Base-by-base conservation (phyloP, 2,329 filamentous ascomycete species). In the Fusarium hostae region DNA sequence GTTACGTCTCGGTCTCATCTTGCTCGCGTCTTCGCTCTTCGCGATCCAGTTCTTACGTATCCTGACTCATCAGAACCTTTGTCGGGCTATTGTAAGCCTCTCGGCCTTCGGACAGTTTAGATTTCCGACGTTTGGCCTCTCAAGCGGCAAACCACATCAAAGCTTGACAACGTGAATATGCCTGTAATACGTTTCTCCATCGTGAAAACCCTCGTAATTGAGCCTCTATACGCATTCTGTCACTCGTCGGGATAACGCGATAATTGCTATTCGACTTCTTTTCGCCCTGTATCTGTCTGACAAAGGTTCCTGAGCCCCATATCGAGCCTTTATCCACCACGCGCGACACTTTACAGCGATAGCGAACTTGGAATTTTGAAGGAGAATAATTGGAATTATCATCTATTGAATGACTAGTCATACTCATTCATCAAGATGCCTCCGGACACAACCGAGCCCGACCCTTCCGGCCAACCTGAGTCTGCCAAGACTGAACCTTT, bases 401-500 rank as follows among this genome's bases (percentile, higher is more conserved):
- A n/a, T 47, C 35, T 18, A 40, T 43, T 43, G 63, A 48, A 77
- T 77, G 73, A 74, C 56, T 57, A 26, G 26, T 26, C 26, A 39
- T 39, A 24, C 26, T 40, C 57, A 45, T 30, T 30, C 32, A 40
- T 55, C 37, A 57, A 51, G 26, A 77, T 77, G 71, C 55, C 74
- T 39, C 63, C 72, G 62, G 74, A 76, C 59, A 72, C 56, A 48
- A 62, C 56, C 47, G 72, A 75, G 65, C 66, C 72, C 72, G 68
- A 75, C 18, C 72, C 63, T 44, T 70, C 67, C 52, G 66, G 62
- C 16, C 58, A 65, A 18, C 44, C 63, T 30, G 61, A 72, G 39
- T 44, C 62, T 39, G 59, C 64, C 39, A 75, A 60, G 68, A 78
- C 71, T 22, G 85, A 86, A 74, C 81, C 84, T 24, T 90, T 97